Percentiles rank a stretch among this genome's conserved stretches.
phyloP scores from a whole-genome alignment of 75 land plant species.

The Cunninghamia lanceolata region DNA sequence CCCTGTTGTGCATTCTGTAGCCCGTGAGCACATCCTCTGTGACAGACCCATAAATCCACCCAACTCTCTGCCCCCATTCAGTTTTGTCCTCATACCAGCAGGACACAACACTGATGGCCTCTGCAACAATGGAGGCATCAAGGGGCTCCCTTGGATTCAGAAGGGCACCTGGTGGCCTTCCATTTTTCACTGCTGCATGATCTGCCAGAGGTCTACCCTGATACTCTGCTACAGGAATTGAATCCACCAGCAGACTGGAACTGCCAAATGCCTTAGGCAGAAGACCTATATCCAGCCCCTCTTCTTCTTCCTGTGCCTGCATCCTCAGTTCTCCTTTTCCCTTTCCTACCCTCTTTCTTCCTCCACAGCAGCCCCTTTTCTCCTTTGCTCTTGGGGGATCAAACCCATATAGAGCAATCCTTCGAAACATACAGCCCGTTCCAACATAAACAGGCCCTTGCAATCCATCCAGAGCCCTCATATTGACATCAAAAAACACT shows the following conservation, averaged over 20 bases:
- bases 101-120: slow-evolving; percentile 61
- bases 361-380: background rate
- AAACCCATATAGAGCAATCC: slow-evolving; percentile 56
- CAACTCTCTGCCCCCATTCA: slow-evolving; percentile 71
- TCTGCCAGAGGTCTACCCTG: slow-evolving; percentile 56
- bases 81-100: slow-evolving; percentile 80
- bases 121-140: slow-evolving; percentile 42
- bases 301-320: background rate
- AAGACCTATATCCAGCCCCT: slow-evolving; percentile 5
- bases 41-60: slow-evolving; percentile 84
- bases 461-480: slow-evolving; percentile 68
- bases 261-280: slow-evolving; percentile 54
- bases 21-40: slow-evolving; percentile 88
- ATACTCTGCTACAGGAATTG: slow-evolving; percentile 52
- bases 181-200: slow-evolving; percentile 42
- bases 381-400: slow-evolving; percentile 38
- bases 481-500: slow-evolving; percentile 67
- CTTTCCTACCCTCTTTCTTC: slow-evolving; percentile 6
- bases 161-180: slow-evolving; percentile 50
- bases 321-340: background rate
- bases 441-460: slow-evolving; percentile 64
- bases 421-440: slow-evolving; percentile 53
- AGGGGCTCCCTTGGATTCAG: slow-evolving; percentile 35
- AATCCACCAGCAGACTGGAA: slow-evolving; percentile 39
- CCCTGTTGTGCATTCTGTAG: slow-evolving; percentile 79